A percentile compares a stretch with the other conserved stretches of the same genome.
Evolutionary conservation across 2,329 filamentous ascomycete species (phyloP).

Genomic region (Malbranchea zuffiana): DNA sequence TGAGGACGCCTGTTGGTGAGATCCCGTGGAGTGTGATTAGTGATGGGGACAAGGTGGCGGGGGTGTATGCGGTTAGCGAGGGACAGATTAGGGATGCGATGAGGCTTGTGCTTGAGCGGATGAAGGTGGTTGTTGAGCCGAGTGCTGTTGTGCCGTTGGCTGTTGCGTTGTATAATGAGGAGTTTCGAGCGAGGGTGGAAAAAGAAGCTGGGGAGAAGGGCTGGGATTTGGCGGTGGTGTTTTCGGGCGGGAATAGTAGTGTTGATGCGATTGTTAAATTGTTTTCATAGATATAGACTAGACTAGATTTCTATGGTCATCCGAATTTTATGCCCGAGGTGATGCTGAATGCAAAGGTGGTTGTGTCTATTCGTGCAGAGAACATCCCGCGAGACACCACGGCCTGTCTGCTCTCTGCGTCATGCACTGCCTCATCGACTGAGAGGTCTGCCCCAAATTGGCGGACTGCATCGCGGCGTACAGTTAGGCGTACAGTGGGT

Average conservation of each 20-base stretch:
- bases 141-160: slow-evolving; percentile 76
- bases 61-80: slow-evolving; percentile 65
- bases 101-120: slow-evolving; percentile 67
- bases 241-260: slow-evolving; percentile 56
- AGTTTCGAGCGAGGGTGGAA: slow-evolving; percentile 58
- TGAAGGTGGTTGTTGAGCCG: slow-evolving; percentile 87
- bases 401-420: slow-evolving; percentile 27
- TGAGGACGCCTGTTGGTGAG: slow-evolving; percentile 69
- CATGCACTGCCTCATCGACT: slow-evolving; percentile 24
- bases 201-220: slow-evolving; percentile 57
- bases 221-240: slow-evolving; percentile 57
- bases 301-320: slow-evolving; percentile 1
- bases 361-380: slow-evolving; percentile 29
- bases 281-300: slow-evolving; percentile 28
- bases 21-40: slow-evolving; percentile 70
- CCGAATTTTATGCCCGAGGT: no score
- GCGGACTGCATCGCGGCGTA: slow-evolving; percentile 27
- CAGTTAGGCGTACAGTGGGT: slow-evolving; percentile 28
- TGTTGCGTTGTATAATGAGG: slow-evolving; percentile 72
- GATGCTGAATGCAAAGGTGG: slow-evolving; percentile 1
- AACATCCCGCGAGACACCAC: slow-evolving; percentile 27
- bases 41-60: slow-evolving; percentile 56
- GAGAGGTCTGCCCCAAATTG: slow-evolving; percentile 28
- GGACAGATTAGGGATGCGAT: slow-evolving; percentile 69
- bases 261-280: slow-evolving; percentile 50